These are phyloP conservation scores for Millerago galiae DNA, from an alignment of 805 yeast genomes.

Conservation along the genomic window DNA sequence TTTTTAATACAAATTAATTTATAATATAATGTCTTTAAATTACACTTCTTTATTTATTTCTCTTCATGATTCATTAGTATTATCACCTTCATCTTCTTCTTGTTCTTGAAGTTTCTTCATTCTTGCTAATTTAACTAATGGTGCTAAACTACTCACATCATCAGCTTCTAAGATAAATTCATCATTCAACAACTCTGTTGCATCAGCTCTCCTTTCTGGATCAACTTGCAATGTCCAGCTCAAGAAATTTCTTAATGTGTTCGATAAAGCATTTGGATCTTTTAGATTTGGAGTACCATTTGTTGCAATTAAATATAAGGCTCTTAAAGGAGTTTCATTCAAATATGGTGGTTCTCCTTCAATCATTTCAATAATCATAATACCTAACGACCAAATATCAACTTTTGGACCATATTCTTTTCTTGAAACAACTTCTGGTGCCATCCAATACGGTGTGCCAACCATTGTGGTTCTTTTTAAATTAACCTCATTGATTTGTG, in stretches of 20 bases:
- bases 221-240: conserved; percentile 77
- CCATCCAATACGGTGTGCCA: conserved; percentile 99
- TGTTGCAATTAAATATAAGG: conserved; percentile 88
- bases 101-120: conserved; percentile 48
- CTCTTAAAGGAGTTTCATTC: conserved; percentile 92
- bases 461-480: conserved; percentile 96
- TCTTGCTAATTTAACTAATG: conserved; percentile 68
- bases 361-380: conserved; percentile 97
- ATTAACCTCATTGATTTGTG: conserved; percentile 76
- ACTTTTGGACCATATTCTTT: conserved; percentile 96
- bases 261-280: conserved; percentile 75
- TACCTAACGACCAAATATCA: conserved; percentile 97
- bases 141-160: conserved; percentile 55
- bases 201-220: conserved; percentile 73
- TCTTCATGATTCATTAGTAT: not conserved
- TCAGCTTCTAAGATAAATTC: conserved; percentile 60
- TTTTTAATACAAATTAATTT: not conserved
- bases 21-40: not conserved
- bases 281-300: conserved; percentile 94
- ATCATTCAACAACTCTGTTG: conserved; percentile 63
- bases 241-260: conserved; percentile 61
- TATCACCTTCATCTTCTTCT: conserved; percentile 29
- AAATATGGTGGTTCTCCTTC: conserved; percentile 98
- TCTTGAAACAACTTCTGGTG: conserved; percentile 94
- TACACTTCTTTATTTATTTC: not conserved